These are phyloP conservation scores for Kodamaea hsintzibuensis DNA, from an alignment of 805 yeast genomes.

Conservation along the genomic window DNA sequence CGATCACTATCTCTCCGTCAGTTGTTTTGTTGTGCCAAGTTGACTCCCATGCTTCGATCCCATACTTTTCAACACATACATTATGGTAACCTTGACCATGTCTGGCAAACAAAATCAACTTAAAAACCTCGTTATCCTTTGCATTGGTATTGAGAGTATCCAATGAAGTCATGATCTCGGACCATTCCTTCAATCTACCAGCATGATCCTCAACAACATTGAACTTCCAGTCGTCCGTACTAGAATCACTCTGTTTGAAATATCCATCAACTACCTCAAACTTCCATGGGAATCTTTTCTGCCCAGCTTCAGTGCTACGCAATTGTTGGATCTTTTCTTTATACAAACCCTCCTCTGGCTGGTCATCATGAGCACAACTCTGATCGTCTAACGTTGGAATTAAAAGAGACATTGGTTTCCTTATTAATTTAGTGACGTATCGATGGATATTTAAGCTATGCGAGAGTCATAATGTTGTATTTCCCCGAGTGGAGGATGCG, in stretches of 20 bases:
- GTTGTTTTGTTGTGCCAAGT: slow-evolving; percentile 54
- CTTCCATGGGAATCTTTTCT: slow-evolving; percentile 40
- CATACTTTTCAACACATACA: slow-evolving; percentile 53
- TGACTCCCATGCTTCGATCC: slow-evolving; percentile 55
- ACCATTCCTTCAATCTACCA: slow-evolving; percentile 48
- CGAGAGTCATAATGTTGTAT: not conserved
- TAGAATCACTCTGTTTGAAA: slow-evolving; percentile 46
- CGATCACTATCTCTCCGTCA: slow-evolving; percentile 57
- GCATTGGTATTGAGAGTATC: slow-evolving; percentile 36
- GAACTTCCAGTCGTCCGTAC: slow-evolving; percentile 49
- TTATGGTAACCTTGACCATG: slow-evolving; percentile 76
- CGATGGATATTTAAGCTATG: not conserved
- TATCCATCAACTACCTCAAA: slow-evolving; percentile 52
- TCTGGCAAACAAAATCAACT: slow-evolving; percentile 56
- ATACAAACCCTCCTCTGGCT: slow-evolving; percentile 20
- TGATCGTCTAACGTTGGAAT: slow-evolving; percentile 27
- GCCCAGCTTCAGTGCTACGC: slow-evolving; percentile 24
- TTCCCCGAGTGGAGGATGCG: not conserved
- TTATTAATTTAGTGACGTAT: not conserved
- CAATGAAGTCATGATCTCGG: slow-evolving; percentile 31
- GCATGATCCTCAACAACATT: slow-evolving; percentile 43
- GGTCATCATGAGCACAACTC: slow-evolving; percentile 27
- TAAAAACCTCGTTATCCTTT: slow-evolving; percentile 41
- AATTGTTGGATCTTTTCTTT: slow-evolving; percentile 10
- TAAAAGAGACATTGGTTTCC: slow-evolving; percentile 19